Conservation (phyloP, 2,329 filamentous ascomycete species). For the Fusarium virguliforme region DNA sequence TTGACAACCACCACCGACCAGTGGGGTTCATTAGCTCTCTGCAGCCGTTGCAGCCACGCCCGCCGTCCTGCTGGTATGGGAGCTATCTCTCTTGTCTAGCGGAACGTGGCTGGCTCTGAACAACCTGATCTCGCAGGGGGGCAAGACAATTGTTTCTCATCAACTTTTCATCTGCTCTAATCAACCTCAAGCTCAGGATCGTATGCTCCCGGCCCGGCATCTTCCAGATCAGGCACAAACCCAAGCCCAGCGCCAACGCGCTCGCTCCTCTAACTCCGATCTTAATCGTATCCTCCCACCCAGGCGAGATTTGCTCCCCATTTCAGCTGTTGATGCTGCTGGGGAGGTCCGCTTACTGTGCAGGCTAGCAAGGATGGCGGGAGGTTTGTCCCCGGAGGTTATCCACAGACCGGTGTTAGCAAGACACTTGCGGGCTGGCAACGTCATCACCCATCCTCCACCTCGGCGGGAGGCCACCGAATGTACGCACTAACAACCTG, state of each 20-base stretch:
- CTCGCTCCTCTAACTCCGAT: constrained; percentile 32
- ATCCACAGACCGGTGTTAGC: constrained; percentile 35
- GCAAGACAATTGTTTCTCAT: neutral
- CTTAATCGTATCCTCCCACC: constrained; percentile 43
- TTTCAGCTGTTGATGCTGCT: constrained; percentile 42
- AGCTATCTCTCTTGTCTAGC: constrained; percentile 10
- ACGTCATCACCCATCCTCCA: neutral
- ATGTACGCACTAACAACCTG: constrained; percentile 43
- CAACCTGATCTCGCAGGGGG: constrained; percentile 8
- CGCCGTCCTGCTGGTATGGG: constrained; percentile 21
- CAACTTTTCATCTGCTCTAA: constrained; percentile 3
- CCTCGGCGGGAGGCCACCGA: neutral
- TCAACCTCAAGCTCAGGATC: neutral
- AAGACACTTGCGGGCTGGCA: constrained; percentile 8
- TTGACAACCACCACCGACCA: constrained; percentile 24
- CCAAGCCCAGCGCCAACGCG: constrained; percentile 1
- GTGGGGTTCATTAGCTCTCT: constrained; percentile 36
- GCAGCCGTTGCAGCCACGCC: constrained; percentile 20
- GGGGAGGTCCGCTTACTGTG: constrained; percentile 38
- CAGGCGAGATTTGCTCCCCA: constrained; percentile 49
- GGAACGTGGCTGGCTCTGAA: constrained; percentile 6
- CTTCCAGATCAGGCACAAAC: constrained; percentile 33
- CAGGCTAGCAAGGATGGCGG: constrained; percentile 44
- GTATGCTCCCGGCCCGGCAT: constrained; percentile 17
- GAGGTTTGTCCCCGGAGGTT: constrained; percentile 27